Conservation (phyloP, 176 grass and related monocot species). For the Bolboschoenus planiculmis region DNA sequence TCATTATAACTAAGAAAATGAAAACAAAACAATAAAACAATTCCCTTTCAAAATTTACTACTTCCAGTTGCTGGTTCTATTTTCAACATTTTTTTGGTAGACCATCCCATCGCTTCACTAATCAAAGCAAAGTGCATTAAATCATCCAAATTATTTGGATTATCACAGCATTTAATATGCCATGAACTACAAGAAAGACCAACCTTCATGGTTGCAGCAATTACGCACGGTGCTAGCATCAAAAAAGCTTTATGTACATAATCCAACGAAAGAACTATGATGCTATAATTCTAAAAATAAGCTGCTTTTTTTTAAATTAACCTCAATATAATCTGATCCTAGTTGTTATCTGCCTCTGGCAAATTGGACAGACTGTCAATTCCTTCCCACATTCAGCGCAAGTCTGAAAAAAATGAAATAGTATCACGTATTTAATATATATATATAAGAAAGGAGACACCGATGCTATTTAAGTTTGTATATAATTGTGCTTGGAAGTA, state of each 20-base stretch:
- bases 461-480: not conserved
- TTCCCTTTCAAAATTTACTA: not conserved
- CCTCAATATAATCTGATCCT: conserved; percentile 69
- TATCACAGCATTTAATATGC: not conserved
- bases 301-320: not conserved
- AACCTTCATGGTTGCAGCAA: not conserved
- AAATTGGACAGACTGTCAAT: conserved; percentile 60
- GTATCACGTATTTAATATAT: not conserved
- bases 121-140: not conserved
- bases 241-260: not conserved
- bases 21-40: not conserved
- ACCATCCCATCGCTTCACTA: not conserved
- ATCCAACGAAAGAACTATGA: conserved; percentile 4
- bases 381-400: conserved; percentile 53
- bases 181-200: not conserved
- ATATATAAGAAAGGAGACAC: not conserved
- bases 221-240: not conserved
- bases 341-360: conserved; percentile 49
- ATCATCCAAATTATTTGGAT: not conserved
- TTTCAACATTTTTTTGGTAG: not conserved
- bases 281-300: conserved; percentile 19
- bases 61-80: not conserved
- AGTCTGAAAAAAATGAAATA: conserved; percentile 25
- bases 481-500: conserved; percentile 16
- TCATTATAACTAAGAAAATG: not conserved